Conservation (phyloP, 2,329 filamentous ascomycete species). For the Colletotrichum caudatum region DNA sequence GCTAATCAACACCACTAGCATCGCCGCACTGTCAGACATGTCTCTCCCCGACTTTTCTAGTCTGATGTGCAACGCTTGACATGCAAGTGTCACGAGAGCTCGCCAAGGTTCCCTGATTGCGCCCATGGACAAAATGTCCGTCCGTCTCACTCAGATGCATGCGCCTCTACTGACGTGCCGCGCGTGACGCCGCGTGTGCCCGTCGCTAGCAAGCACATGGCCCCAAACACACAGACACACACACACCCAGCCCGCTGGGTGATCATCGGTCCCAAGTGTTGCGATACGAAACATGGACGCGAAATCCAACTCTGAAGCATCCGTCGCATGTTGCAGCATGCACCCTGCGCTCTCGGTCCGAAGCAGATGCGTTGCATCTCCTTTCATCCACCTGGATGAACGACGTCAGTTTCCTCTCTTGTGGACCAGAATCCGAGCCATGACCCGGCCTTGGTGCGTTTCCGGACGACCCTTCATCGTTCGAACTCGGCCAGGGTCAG, state of each 20-base stretch:
- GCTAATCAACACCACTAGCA: background rate
- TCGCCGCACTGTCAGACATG: background rate
- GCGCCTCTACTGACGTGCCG: background rate
- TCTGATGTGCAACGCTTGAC: constrained; percentile 9
- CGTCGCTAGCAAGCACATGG: constrained; percentile 20
- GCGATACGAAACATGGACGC: constrained; percentile 36
- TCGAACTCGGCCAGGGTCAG: constrained; percentile 1
- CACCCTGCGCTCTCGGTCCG: constrained; percentile 1
- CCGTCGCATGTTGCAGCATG: constrained; percentile 17
- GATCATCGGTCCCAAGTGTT: constrained; percentile 26
- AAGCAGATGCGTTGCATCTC: constrained; percentile 3
- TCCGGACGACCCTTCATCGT: background rate
- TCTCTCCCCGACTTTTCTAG: background rate
- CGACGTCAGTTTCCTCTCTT: constrained; percentile 25
- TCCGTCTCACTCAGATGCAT: constrained; percentile 25
- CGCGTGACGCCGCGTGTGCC: constrained; percentile 25
- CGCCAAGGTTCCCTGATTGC: constrained; percentile 24
- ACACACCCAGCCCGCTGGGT: constrained; percentile 1
- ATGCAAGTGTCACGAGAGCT: constrained; percentile 5
- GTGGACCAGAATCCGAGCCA: constrained; percentile 13
- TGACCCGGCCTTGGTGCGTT: constrained; percentile 1
- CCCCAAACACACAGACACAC: background rate
- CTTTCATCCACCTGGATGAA: constrained; percentile 7
- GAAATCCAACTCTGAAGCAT: constrained; percentile 16
- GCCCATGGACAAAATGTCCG: constrained; percentile 27